These are phyloP conservation scores for Monilinia fructigena DNA, from an alignment of 2,329 filamentous ascomycete genomes.

Conservation along the genomic window DNA sequence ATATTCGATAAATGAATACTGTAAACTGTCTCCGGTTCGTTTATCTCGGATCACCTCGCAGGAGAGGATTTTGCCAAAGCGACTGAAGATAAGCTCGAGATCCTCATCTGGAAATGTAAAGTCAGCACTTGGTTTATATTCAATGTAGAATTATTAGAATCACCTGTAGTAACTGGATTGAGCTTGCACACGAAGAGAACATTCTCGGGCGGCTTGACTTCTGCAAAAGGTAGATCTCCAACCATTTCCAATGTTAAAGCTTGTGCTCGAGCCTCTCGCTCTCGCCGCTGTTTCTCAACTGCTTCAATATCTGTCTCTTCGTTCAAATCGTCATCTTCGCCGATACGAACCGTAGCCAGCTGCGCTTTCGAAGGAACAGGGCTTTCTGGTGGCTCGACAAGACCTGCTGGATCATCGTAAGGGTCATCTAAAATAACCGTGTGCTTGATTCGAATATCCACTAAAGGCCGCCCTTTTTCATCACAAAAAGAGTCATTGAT, in stretches of 20 bases:
- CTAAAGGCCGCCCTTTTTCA: slow-evolving; percentile 78
- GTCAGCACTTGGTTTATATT: slow-evolving; percentile 20
- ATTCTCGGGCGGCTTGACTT: slow-evolving; percentile 96
- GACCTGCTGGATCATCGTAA: slow-evolving; percentile 74
- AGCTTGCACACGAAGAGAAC: slow-evolving; percentile 98
- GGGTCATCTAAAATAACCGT: slow-evolving; percentile 91
- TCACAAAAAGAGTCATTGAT: slow-evolving; percentile 90
- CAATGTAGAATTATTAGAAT: slow-evolving; percentile 11
- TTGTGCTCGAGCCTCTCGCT: slow-evolving; percentile 89
- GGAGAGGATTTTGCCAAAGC: slow-evolving; percentile 90
- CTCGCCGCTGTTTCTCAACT: slow-evolving; percentile 73
- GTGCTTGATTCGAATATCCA: slow-evolving; percentile 93
- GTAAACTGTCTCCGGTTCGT: slow-evolving; percentile 89
- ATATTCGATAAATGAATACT: slow-evolving; percentile 98
- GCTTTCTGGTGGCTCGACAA: slow-evolving; percentile 75
- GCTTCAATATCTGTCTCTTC: slow-evolving; percentile 75
- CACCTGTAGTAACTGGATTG: slow-evolving; percentile 84
- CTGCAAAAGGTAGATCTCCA: slow-evolving; percentile 93
- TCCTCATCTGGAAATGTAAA: slow-evolving; percentile 65
- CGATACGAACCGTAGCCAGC: slow-evolving; percentile 86
- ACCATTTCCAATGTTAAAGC: slow-evolving; percentile 97
- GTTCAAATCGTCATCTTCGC: slow-evolving; percentile 79
- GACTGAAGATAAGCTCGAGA: slow-evolving; percentile 91
- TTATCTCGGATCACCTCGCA: slow-evolving; percentile 96
- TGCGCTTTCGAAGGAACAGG: slow-evolving; percentile 82